Evolutionary conservation across 139 green algal species (phyloP), one percentile per base, ranked within the genome.

Genomic region (Gonium pectorale): DNA sequence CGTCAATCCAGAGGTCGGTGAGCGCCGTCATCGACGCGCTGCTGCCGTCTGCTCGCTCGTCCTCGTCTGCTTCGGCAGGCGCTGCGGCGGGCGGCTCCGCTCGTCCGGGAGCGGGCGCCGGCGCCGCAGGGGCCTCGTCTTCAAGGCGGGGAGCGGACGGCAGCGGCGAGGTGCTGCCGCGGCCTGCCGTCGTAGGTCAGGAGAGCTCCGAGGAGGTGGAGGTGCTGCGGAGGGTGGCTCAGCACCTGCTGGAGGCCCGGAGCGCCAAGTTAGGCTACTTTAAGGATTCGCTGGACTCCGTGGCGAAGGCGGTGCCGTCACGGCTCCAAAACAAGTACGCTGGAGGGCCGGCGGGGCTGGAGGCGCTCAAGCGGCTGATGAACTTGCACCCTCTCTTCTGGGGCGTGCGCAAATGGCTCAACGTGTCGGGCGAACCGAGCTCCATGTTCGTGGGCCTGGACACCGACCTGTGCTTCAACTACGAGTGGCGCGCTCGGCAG

Each of bases 311-410:
- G 52, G 35, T 80, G 72, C 72, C 72, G 35, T 17, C 33, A 24
- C 35, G 38, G 38, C 51, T 80, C 52, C 35, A 11, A 3, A 51
- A 63, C 21, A 5, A 15, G 26, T 80, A 80, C 54, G 72, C 26
- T 27, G 31, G 17, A 7, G 31, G 43, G 35, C 37, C 40, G 52
- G 27, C 22, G 6, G 19, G 49, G 49, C 49, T 79, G 71, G 21
- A 35, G 49, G 31, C 35, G 2, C 24, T 80, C 3, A 37, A 67
- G 72, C 43, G 6, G 72, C 35, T 80, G 52, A 24, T 80, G 43
- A 52, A 37, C 3, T 43, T 7, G 5, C 72, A 80, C 49, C 72
- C 72, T 33, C 40, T 80, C 35, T 80, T 80, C 72, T 35, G 35
- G 37, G 27, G 46, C 29, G 2, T 13, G 29, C 27, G 7, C 44